These are phyloP conservation scores for Papilionanthe hybrid DNA, from an alignment of 116 monocot species.

Conservation along the genomic window DNA sequence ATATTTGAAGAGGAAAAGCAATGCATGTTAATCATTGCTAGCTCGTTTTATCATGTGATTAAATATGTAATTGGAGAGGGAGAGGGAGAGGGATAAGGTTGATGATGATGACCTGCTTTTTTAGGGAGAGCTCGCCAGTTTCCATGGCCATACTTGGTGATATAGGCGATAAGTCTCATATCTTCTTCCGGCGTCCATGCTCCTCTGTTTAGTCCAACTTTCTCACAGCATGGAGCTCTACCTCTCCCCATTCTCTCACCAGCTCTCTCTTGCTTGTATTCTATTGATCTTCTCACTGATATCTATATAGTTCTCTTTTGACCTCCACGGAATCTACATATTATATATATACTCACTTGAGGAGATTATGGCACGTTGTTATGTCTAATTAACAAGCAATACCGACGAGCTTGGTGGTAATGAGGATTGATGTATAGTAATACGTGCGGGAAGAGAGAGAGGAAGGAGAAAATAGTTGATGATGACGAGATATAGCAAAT, in stretches of 20 bases:
- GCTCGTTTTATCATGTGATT: neutral
- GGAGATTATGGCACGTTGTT: neutral
- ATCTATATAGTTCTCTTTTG: too few species aligned
- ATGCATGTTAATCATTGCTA: neutral
- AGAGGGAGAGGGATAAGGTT: neutral
- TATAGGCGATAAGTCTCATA: slow-evolving; percentile 54
- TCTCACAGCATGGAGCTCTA: slow-evolving; percentile 84
- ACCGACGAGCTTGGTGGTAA: neutral
- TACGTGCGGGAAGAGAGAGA: neutral
- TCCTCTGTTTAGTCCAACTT: slow-evolving; percentile 80
- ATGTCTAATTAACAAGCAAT: neutral
- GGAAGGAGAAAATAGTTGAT: neutral
- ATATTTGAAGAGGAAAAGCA: neutral
- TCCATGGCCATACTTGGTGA: slow-evolving; percentile 67
- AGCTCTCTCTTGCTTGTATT: neutral
- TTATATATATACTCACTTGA: too few species aligned
- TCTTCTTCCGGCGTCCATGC: slow-evolving; percentile 87
- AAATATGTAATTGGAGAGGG: neutral
- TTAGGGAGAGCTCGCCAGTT: slow-evolving; percentile 89
- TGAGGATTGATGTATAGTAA: neutral
- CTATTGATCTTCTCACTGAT: too few species aligned
- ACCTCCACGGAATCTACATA: too few species aligned
- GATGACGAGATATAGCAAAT: neutral
- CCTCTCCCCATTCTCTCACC: slow-evolving; percentile 48
- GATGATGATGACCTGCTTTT: slow-evolving; percentile 43